phyloP scores from a whole-genome alignment of 805 yeast species.

The Candida fluviatilis region DNA sequence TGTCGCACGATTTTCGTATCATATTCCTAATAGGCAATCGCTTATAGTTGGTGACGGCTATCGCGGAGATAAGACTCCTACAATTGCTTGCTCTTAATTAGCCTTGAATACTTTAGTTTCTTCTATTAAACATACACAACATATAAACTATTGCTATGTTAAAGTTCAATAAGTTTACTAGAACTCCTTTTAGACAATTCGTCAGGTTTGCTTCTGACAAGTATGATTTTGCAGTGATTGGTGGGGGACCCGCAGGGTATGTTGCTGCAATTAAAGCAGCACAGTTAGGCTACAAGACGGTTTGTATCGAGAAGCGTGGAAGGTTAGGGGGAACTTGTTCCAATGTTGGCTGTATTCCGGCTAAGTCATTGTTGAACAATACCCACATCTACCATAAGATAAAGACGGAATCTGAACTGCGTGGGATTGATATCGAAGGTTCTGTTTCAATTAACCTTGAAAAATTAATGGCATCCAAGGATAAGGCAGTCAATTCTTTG shows the following conservation, averaged over 20 bases:
- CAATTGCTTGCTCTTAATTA: too few species aligned
- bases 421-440: conserved; percentile 84
- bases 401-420: conserved; percentile 71
- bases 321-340: conserved; percentile 95
- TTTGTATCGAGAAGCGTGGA: conserved; percentile 96
- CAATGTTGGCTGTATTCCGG: conserved; percentile 98
- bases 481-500: conserved; percentile 79
- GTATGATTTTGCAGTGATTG: conserved; percentile 90
- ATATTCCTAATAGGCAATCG: too few species aligned
- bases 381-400: conserved; percentile 90
- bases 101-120: too few species aligned
- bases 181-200: conserved; percentile 24
- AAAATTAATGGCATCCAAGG: conserved; percentile 87
- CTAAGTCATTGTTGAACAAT: conserved; percentile 92
- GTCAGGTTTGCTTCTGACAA: conserved; percentile 39
- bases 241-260: conserved; percentile 99
- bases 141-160: too few species aligned
- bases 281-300: conserved; percentile 89
- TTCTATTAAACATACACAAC: too few species aligned
- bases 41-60: too few species aligned
- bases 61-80: too few species aligned
- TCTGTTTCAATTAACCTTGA: conserved; percentile 72
- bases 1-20: too few species aligned
- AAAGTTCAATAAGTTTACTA: too few species aligned
- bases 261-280: conserved; percentile 99